Percentiles rank a stretch among this genome's conserved stretches.
phyloP scores from a whole-genome alignment of 2,329 filamentous ascomycete genomes.

The Seiridium cupressi region DNA sequence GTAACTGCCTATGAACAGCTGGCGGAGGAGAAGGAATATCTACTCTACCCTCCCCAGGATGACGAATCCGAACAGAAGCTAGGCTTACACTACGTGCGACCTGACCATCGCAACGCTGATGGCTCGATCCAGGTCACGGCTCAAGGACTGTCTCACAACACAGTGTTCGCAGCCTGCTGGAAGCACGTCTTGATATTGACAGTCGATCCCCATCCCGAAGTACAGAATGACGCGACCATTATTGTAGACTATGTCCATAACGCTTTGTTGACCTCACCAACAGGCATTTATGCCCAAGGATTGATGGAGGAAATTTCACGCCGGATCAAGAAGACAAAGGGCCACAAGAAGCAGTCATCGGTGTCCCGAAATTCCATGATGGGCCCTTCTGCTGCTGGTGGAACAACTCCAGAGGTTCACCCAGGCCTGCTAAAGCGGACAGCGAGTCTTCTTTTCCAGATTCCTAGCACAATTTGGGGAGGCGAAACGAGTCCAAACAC shows the following conservation, averaged over 20 bases:
- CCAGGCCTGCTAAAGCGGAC: constrained; percentile 62
- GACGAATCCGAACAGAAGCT: constrained; percentile 59
- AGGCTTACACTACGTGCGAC: constrained; percentile 60
- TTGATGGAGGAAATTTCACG: constrained; percentile 72
- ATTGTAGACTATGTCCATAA: constrained; percentile 85
- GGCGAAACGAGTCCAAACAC: constrained; percentile 36
- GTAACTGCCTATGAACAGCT: constrained; percentile 92
- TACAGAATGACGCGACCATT: constrained; percentile 79
- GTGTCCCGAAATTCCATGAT: constrained; percentile 42
- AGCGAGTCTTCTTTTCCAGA: constrained; percentile 60
- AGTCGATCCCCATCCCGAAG: constrained; percentile 91
- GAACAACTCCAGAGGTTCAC: constrained; percentile 45
- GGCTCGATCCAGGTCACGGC: constrained; percentile 55
- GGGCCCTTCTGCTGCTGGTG: constrained; percentile 32
- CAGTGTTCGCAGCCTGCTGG: constrained; percentile 91
- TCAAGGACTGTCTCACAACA: constrained; percentile 74
- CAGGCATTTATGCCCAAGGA: constrained; percentile 67
- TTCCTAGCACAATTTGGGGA: constrained; percentile 46
- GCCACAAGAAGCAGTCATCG: constrained; percentile 38
- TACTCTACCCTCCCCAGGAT: constrained; percentile 53
- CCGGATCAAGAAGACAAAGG: constrained; percentile 44
- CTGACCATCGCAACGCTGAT: constrained; percentile 54
- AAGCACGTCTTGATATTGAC: constrained; percentile 88
- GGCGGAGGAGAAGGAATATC: constrained; percentile 74
- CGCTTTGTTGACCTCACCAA: constrained; percentile 71